Evolutionary conservation across 73 alveolate genomes (phyloP), one percentile per base, ranked within the genome.

Genomic region (Halteria grandinella): DNA sequence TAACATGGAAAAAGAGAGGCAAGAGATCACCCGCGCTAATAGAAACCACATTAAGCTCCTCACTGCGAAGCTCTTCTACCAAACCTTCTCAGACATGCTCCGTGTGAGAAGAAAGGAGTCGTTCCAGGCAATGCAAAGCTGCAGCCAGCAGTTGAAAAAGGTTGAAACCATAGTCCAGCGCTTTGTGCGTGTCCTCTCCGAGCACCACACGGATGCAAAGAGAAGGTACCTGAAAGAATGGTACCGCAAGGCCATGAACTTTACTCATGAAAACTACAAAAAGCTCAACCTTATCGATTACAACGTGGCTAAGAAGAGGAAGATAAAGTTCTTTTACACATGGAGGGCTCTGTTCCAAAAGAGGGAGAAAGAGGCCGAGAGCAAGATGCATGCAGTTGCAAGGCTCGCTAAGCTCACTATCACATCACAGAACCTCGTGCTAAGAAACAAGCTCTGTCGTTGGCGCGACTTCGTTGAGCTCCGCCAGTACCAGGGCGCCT

Each of bases 301-400:
- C 44, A 84, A 84, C 58, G 78, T 60, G 5, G 44, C 49, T 24
- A 48, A 76, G 29, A 84, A 84, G 54, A 48, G 55, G 10, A 34
- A 37, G 20, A 75, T 57, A 14, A 36, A 24, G 70, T 84, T 84
- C 71, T 84, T 53, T 55, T 72, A 75, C 50, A 45, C 37, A 8
- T 84, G 93, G 93, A 45, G 93, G 49, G 47, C 37, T 24, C 80
- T 77, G 4, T 84, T 76, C 59, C 59, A 75, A 31, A 23, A 15
- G 20, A 29, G 73, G 7, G 39, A 60, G 50, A 59, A 71, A 41
- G 21, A 32, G 25, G 53, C 34, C 20, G 93, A 64, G 17, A 27
- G 62, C 34, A 74, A 84, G 44, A 18, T 62, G 7, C 88, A 84
- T 24, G 74, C 75, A 8, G 54, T 75, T 18, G 64, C 34, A 3